A percentile compares a stretch with the other conserved stretches of the same genome.
Conservation (phyloP, 257 asterid genomes). For the Ocimum tenuiflorum region DNA sequence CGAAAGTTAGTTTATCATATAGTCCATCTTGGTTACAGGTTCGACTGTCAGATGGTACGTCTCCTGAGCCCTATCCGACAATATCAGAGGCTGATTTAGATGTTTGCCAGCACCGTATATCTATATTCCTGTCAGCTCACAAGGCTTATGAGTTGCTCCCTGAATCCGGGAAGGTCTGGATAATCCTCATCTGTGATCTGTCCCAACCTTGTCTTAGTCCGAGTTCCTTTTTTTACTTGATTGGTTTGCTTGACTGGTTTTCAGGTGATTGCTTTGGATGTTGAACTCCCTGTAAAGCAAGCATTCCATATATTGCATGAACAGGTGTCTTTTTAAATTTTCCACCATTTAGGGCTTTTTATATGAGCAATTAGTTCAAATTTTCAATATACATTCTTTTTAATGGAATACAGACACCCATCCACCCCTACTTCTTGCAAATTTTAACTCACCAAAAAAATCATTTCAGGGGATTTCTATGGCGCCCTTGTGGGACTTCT, state of each 20-base stretch:
- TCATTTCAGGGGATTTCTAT: constrained; percentile 65
- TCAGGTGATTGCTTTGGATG: constrained; percentile 86
- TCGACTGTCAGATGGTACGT: constrained; percentile 53
- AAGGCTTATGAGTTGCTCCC: constrained; percentile 87
- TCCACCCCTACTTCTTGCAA: not conserved
- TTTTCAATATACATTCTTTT: not conserved
- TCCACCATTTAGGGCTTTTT: not conserved
- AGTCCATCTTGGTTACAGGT: constrained; percentile 37
- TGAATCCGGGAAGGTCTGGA: constrained; percentile 76
- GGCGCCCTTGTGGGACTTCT: constrained; percentile 88
- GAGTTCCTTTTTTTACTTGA: constrained; percentile 2
- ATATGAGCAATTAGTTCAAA: not conserved
- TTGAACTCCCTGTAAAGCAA: constrained; percentile 82
- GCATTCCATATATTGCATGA: constrained; percentile 81
- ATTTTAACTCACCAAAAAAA: constrained; percentile 10
- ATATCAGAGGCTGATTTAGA: constrained; percentile 64
- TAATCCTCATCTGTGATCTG: constrained; percentile 5
- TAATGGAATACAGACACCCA: too few species aligned
- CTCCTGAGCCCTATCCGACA: constrained; percentile 42
- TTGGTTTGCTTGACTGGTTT: constrained; percentile 13
- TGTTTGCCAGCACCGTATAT: constrained; percentile 55
- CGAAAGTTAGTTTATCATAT: not conserved
- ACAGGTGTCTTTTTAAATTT: constrained; percentile 47
- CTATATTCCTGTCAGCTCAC: constrained; percentile 62
- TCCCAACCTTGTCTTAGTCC: constrained; percentile 6